A percentile compares a stretch with the other conserved stretches of the same genome.
Conservation (phyloP, 164 flowering plant genomes). For the Aristolochia californica region DNA sequence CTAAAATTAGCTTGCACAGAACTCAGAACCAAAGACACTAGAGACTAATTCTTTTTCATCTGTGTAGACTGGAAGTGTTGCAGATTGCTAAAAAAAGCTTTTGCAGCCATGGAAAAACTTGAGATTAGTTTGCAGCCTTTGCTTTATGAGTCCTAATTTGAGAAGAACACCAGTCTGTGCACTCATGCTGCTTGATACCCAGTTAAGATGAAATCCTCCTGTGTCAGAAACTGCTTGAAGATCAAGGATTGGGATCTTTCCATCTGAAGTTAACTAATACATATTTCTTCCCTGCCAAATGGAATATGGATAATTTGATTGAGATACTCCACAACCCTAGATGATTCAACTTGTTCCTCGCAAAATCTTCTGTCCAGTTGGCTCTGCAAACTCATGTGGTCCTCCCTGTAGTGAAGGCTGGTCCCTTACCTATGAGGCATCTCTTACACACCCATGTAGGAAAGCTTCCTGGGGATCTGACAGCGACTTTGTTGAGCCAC, state of each 20-base stretch:
- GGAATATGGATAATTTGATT: background rate
- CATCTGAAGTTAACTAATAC: too few relatives aligned
- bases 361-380: conserved; percentile 5
- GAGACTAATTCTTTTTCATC: too few relatives aligned
- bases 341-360: conserved; percentile 11
- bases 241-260: background rate
- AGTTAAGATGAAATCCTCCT: background rate
- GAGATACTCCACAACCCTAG: background rate
- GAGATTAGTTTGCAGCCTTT: too few relatives aligned
- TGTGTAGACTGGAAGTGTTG: too few relatives aligned
- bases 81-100: too few relatives aligned
- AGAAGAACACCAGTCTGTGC: background rate
- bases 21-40: too few relatives aligned
- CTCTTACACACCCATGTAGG: background rate
- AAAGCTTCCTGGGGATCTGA: background rate
- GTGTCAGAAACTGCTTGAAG: background rate
- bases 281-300: background rate
- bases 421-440: conserved; percentile 25
- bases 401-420: conserved; percentile 16
- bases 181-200: background rate
- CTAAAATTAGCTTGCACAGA: too few relatives aligned
- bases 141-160: too few relatives aligned
- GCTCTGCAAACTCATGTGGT: conserved; percentile 19
- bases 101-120: too few relatives aligned
- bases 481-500: background rate